phyloP scores from a whole-genome alignment of 177 flowering plant species.

The Viscum album region DNA sequence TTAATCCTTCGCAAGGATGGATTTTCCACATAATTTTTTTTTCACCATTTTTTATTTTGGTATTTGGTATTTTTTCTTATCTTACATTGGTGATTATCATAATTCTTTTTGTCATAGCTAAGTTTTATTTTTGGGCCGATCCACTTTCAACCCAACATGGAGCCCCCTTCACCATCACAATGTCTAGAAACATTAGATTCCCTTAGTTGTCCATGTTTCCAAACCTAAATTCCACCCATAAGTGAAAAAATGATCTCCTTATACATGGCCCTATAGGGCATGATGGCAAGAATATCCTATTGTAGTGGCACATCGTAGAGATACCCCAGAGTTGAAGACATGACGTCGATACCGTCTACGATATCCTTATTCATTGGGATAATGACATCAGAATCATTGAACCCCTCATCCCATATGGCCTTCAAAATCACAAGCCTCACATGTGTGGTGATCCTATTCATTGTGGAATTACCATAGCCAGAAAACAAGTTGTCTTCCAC shows the following conservation, averaged over 20 bases:
- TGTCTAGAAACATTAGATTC: constrained; percentile 52
- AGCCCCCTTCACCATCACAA: too few relatives aligned
- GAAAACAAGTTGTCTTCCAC: constrained; percentile 55
- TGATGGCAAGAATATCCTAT: constrained; percentile 63
- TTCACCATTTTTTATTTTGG: too few relatives aligned
- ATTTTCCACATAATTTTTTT: too few relatives aligned
- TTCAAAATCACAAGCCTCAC: constrained; percentile 68
- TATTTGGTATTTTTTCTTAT: too few relatives aligned
- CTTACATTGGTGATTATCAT: too few relatives aligned
- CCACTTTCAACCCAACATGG: too few relatives aligned
- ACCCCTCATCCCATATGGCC: constrained; percentile 64
- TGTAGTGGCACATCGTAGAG: constrained; percentile 62
- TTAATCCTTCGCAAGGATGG: too few relatives aligned
- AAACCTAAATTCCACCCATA: constrained; percentile 86
- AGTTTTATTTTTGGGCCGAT: too few relatives aligned
- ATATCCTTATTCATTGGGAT: constrained; percentile 72
- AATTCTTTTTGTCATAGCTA: too few relatives aligned
- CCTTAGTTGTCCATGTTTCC: constrained; percentile 35
- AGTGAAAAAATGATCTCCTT: constrained; percentile 65
- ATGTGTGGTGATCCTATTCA: constrained; percentile 66
- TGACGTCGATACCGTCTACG: constrained; percentile 63
- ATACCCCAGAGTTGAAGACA: constrained; percentile 71
- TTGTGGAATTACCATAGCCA: constrained; percentile 70
- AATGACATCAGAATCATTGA: constrained; percentile 68
- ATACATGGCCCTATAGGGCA: constrained; percentile 62